Evolutionary conservation across 805 yeast species (phyloP), one percentile per base, ranked within the genome.

Genomic region (Sungouiozyma ichnusensis): DNA sequence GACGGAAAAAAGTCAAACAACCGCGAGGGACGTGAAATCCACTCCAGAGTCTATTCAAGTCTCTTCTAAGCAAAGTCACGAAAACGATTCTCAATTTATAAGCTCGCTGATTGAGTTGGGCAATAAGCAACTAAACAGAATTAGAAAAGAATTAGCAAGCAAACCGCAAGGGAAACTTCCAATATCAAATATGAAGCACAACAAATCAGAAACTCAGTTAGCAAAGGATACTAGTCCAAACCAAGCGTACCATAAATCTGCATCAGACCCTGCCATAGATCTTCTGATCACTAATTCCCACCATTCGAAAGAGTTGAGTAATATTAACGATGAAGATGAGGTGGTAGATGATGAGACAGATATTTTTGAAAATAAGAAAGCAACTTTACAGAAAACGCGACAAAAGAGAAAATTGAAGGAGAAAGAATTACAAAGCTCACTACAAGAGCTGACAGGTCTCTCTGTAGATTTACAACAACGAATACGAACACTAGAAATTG

Each of bases 401-500:
- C 50, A 48, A 14, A 85, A 85, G 72, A 86, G 85, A 76, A 88
- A 88, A 72, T 56, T 82, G 64, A 83, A 85, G 61, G 96, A 90
- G 65, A 94, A 84, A 64, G 90, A 87, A 58, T 74, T 90, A 79
- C 95, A 88, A 63, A 71, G 77, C 45, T 76, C 73, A 44, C 73
- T 88, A 15, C 75, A 76, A 51, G 87, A 82, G 44, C 69, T 90
- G 52, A 78, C 77, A 50, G 87, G 83, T 20, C 64, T 75, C 47
- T 79, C 88, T 11, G 65, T 68, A 38, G 66, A 67, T 16, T 69
- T 87, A 47, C 94, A 87, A 60, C 71, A 74, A 54, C 79, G 79
- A 57, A 76, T 92, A 44, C 79, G 79, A 61, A 85, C 90, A 43
- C 67, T 90, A 50, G 94, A 88, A 64, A 85, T 86, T 94, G 98